These are phyloP conservation scores for Evernia prunastri DNA, from an alignment of 495 filamentous ascomycete species.

Conservation along the genomic window DNA sequence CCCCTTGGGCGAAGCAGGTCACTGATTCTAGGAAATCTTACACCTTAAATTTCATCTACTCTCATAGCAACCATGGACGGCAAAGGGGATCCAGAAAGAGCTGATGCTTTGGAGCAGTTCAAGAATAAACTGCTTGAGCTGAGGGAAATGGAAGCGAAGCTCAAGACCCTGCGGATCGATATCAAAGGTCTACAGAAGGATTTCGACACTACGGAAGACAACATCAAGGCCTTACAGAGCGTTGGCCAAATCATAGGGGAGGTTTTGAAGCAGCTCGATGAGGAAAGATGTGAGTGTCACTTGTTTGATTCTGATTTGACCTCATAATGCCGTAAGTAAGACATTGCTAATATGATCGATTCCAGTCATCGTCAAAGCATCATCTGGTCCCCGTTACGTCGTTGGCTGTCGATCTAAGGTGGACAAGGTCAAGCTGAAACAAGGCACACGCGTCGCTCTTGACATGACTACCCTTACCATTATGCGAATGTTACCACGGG, in stretches of 20 bases:
- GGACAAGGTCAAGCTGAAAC: slow-evolving; percentile 92
- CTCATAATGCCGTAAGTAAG: background rate
- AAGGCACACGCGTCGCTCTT: slow-evolving; percentile 94
- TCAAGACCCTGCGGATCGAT: slow-evolving; percentile 83
- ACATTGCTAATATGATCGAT: slow-evolving; percentile 9
- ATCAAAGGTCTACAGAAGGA: slow-evolving; percentile 94
- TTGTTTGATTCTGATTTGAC: background rate
- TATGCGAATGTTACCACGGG: slow-evolving; percentile 98
- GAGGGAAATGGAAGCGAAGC: slow-evolving; percentile 96
- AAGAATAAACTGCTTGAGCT: slow-evolving; percentile 91
- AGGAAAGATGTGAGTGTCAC: slow-evolving; percentile 80
- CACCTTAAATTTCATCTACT: background rate
- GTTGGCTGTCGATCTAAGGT: slow-evolving; percentile 98
- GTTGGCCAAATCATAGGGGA: slow-evolving; percentile 99
- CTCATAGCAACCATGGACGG: slow-evolving; percentile 38
- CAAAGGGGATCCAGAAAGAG: slow-evolving; percentile 58
- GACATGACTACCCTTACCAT: slow-evolving; percentile 99
- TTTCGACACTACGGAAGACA: slow-evolving; percentile 95
- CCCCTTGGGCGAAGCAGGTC: background rate
- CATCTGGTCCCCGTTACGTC: slow-evolving; percentile 94
- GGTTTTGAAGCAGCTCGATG: slow-evolving; percentile 96
- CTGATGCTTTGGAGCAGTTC: slow-evolving; percentile 79
- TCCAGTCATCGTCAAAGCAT: slow-evolving; percentile 77
- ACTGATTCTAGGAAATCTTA: slow-evolving; percentile 1
- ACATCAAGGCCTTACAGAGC: slow-evolving; percentile 99